Conservation (phyloP, 192 early-diverging fungal genomes). For the Coemansia reversa region DNA sequence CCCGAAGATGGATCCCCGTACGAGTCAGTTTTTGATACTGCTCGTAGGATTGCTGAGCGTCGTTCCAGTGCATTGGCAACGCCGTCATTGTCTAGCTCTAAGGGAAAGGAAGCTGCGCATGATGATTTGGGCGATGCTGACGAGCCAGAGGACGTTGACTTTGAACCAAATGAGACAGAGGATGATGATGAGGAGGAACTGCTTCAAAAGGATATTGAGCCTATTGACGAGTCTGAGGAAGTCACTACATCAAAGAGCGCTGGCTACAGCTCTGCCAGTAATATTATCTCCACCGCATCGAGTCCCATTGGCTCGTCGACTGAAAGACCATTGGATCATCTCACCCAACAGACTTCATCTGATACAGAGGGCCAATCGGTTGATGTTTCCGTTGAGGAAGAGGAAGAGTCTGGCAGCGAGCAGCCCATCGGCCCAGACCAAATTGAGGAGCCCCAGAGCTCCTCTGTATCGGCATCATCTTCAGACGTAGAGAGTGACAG, state of each 20-base stretch:
- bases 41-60: slow-evolving; percentile 25
- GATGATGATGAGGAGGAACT: slow-evolving; percentile 46
- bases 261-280: neutral
- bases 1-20: slow-evolving; percentile 12
- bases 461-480: slow-evolving; percentile 10
- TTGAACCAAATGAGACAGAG: slow-evolving; percentile 21
- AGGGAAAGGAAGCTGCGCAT: slow-evolving; percentile 15
- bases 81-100: neutral
- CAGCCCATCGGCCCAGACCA: neutral
- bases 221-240: slow-evolving; percentile 44
- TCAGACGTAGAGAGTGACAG: neutral
- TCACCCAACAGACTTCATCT: neutral
- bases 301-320: neutral
- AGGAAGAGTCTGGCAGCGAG: slow-evolving; percentile 4
- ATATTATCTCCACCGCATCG: neutral
- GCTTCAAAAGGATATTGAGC: slow-evolving; percentile 36
- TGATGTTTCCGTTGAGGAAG: slow-evolving; percentile 11
- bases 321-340: too few relatives aligned
- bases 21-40: slow-evolving; percentile 47
- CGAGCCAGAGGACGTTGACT: slow-evolving; percentile 34
- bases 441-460: neutral
- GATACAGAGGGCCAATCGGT: slow-evolving; percentile 10
- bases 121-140: slow-evolving; percentile 12
- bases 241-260: slow-evolving; percentile 14
- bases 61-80: slow-evolving; percentile 9